Percentiles rank a stretch among this genome's conserved stretches.
phyloP scores from a whole-genome alignment of 306 rosid species.

The Prunus campanulata region DNA sequence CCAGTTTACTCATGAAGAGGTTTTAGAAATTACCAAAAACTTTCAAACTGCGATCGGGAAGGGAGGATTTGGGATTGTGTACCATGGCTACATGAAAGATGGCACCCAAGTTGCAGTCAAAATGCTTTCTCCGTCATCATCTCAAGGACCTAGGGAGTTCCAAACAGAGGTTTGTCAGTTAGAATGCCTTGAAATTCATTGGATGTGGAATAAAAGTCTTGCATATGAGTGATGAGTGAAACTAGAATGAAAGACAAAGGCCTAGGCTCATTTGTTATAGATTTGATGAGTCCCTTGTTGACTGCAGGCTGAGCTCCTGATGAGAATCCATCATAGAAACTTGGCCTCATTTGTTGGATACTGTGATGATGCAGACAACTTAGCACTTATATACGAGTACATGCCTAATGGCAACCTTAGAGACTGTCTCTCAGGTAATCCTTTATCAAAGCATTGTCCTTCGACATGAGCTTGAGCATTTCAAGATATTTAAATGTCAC shows the following conservation, averaged over 20 bases:
- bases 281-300: not conserved
- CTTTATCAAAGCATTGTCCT: not conserved
- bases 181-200: not conserved
- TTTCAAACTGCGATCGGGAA: conserved; percentile 49
- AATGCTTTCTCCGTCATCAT: conserved; percentile 59
- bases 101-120: conserved; percentile 64
- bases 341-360: conserved; percentile 56
- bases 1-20: conserved; percentile 43
- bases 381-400: conserved; percentile 61
- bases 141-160: conserved; percentile 74
- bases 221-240: not conserved
- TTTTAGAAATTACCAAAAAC: conserved; percentile 50
- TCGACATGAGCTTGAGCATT: not conserved
- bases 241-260: not conserved
- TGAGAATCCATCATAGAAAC: conserved; percentile 62
- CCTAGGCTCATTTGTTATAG: not conserved
- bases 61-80: conserved; percentile 73
- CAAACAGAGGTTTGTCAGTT: conserved; percentile 49
- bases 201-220: not conserved
- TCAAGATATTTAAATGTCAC: not conserved
- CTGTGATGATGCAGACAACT: conserved; percentile 48
- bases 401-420: conserved; percentile 64
- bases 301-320: conserved; percentile 60
- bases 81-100: conserved; percentile 47
- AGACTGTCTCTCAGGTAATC: conserved; percentile 46